Evolutionary conservation across 1,139 yeast genomes (phyloP).

Genomic region (Saccharomycopsis crataegensis): DNA sequence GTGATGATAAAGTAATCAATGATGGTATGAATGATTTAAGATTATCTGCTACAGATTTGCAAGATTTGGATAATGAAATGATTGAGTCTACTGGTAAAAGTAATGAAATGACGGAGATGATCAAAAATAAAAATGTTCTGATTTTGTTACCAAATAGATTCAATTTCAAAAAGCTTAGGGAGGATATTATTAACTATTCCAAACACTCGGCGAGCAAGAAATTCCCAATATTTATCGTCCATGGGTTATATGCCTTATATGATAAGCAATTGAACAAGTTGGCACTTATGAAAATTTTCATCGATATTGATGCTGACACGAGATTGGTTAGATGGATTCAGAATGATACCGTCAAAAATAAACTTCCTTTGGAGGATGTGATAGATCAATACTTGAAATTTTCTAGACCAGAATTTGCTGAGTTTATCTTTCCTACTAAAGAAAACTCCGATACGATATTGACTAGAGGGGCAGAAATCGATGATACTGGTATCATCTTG

Average conservation of each 20-base stretch:
- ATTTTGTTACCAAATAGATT: slow-evolving; percentile 10
- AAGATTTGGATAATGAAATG: background rate
- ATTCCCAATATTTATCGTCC: slow-evolving; percentile 44
- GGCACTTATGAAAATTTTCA: slow-evolving; percentile 63
- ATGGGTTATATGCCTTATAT: slow-evolving; percentile 77
- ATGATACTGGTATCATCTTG: slow-evolving; percentile 45
- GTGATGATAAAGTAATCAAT: background rate
- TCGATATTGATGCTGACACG: slow-evolving; percentile 85
- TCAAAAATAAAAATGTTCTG: slow-evolving; percentile 3
- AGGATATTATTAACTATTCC: slow-evolving; percentile 1
- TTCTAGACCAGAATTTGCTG: slow-evolving; percentile 72
- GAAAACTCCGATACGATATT: slow-evolving; percentile 14
- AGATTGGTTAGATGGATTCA: slow-evolving; percentile 70
- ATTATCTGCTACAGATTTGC: background rate
- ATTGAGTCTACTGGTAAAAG: background rate
- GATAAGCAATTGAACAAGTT: slow-evolving; percentile 49
- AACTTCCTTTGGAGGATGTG: slow-evolving; percentile 39
- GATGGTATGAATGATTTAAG: background rate
- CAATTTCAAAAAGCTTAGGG: slow-evolving; percentile 8
- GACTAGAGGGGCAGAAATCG: slow-evolving; percentile 45
- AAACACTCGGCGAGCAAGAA: background rate
- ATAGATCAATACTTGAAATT: slow-evolving; percentile 53
- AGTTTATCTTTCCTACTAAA: slow-evolving; percentile 49
- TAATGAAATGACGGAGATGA: slow-evolving; percentile 5
- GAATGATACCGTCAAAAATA: slow-evolving; percentile 34